Evolutionary conservation across 495 filamentous ascomycete genomes (phyloP), one percentile per base, ranked within the genome.

Genomic region (Penicillium pancosmium): DNA sequence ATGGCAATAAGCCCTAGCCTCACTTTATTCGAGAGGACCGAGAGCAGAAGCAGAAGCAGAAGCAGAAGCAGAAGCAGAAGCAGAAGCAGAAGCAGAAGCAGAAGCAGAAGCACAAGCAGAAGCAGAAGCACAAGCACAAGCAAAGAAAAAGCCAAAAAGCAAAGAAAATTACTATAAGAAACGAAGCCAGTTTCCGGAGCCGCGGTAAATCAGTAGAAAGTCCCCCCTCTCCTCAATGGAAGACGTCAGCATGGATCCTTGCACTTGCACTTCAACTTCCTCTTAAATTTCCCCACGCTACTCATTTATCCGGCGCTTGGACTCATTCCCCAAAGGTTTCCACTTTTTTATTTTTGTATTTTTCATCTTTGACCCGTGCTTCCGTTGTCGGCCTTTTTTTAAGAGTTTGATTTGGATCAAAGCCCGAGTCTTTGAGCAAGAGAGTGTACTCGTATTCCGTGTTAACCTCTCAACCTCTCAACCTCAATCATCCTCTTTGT

Each of bases 61-160:
- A 21, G 35, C 35, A 5, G 50, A 61, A 11, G n/a, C 41, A 46
- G 0, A 46, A 46, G 16, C 41, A 5, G 0, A 70, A n/a, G 52
- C 23, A 38, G 1, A n/a, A 13, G 19, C 19, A 2, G 1, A 21
- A 21, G 35, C 35, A 5, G 50, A 61, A 40, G 15, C 15, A 38
- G 4, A 19, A n/a, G 16, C 41, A 19, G 41, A 44, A 44, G 36
- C 4, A 38, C 19, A 21, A 21, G 35, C 35, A 5, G 50, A 61
- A 11, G n/a, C 41, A 46, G 0, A 46, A 46, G 16, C 41, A 5
- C 5, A 70, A n/a, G 52, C 23, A 38, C 6, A n/a, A 13, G 19
- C 19, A 2, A 38, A 38, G n/a, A 38, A 38, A 2, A n/a, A 13
- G 23, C 23, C 2, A 38, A 38, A 15, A n/a, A 38, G 36, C 36